Percentiles rank a stretch among this genome's conserved stretches.
Evolutionary conservation across 129 eudicot genomes (phyloP).

Genomic region (Tanacetum coccineum): DNA sequence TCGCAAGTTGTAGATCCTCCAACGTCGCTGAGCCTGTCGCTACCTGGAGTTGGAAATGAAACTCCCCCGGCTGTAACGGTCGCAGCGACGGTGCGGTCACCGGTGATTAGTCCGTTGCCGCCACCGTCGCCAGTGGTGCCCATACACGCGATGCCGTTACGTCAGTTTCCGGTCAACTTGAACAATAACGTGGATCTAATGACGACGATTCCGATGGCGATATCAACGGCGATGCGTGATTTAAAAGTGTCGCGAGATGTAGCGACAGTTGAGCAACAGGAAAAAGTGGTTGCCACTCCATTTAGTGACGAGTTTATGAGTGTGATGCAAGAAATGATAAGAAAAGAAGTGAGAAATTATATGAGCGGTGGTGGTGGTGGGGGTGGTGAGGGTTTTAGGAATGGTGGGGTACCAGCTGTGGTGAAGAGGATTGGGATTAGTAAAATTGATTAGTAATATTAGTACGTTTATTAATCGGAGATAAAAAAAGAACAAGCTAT

Average conservation of each 20-base stretch:
- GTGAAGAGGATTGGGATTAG: slow-evolving; percentile 77
- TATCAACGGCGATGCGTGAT: slow-evolving; percentile 35
- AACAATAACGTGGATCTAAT: slow-evolving; percentile 21
- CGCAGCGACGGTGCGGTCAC: slow-evolving; percentile 11
- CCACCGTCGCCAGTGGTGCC: slow-evolving; percentile 26
- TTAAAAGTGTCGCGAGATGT: slow-evolving; percentile 24
- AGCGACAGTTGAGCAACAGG: slow-evolving; percentile 28
- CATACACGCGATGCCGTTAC: slow-evolving; percentile 21
- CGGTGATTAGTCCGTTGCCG: slow-evolving; percentile 24
- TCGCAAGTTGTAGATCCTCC: slow-evolving; percentile 37
- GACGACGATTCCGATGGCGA: slow-evolving; percentile 36
- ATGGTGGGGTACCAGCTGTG: slow-evolving; percentile 32
- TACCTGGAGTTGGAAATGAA: slow-evolving; percentile 50
- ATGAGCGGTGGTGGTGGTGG: slow-evolving; percentile 56
- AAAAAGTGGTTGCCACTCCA: slow-evolving; percentile 40
- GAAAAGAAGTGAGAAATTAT: slow-evolving; percentile 72
- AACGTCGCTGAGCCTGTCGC: slow-evolving; percentile 57
- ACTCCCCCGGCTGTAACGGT: slow-evolving; percentile 19
- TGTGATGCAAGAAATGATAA: slow-evolving; percentile 92
- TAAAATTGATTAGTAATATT: slow-evolving; percentile 48
- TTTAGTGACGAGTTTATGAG: slow-evolving; percentile 58
- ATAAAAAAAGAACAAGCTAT: slow-evolving; percentile 16
- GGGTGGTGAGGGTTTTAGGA: slow-evolving; percentile 44
- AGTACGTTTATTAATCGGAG: slow-evolving; percentile 19
- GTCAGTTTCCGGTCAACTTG: slow-evolving; percentile 24